These are phyloP conservation scores for Malus sylvestris DNA, from an alignment of 306 rosid species.

Conservation along the genomic window DNA sequence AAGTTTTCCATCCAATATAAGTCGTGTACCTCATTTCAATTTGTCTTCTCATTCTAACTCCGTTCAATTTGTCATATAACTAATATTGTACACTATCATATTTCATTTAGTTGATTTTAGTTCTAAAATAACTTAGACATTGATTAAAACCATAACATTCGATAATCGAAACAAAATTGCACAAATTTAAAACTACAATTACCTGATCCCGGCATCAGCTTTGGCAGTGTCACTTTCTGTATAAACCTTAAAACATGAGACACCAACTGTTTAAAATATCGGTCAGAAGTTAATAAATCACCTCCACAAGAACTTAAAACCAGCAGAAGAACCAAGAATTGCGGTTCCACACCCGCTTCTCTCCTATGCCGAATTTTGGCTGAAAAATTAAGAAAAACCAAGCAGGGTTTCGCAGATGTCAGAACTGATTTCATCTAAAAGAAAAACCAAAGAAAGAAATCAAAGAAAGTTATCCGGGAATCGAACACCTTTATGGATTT, in stretches of 20 bases:
- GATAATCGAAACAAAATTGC: too few relatives aligned
- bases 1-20: too few relatives aligned
- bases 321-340: neutral
- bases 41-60: too few relatives aligned
- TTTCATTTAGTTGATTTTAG: too few relatives aligned
- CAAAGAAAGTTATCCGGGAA: neutral
- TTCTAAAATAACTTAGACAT: too few relatives aligned
- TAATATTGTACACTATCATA: too few relatives aligned
- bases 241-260: conserved; percentile 42
- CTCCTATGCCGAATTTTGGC: conserved; percentile 34
- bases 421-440: neutral
- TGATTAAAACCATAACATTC: too few relatives aligned
- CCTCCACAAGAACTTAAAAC: neutral
- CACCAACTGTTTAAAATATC: conserved; percentile 25
- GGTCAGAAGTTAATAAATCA: neutral
- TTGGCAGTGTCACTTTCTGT: conserved; percentile 35
- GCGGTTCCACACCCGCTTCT: conserved; percentile 14
- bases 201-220: neutral
- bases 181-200: too few relatives aligned
- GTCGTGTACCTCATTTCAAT: too few relatives aligned
- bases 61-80: too few relatives aligned
- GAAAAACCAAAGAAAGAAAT: neutral
- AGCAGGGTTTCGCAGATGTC: neutral
- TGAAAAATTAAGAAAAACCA: conserved; percentile 20
- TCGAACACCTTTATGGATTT: neutral